Evolutionary conservation across 2,329 filamentous ascomycete species (phyloP).

Genomic region (Trichophyton schoenleinii): DNA sequence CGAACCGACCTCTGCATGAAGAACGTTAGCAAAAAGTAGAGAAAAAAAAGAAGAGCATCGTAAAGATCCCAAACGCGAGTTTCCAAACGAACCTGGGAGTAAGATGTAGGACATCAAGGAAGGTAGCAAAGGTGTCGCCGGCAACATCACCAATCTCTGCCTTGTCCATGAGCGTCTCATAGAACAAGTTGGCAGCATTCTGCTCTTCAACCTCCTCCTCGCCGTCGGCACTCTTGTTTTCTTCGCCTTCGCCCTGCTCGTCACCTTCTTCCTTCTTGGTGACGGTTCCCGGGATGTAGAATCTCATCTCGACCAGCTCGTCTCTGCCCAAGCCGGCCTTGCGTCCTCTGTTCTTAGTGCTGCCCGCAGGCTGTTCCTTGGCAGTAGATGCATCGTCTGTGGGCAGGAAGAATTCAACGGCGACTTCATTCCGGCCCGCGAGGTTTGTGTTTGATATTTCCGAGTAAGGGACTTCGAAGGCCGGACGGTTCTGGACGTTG

Average conservation of each 20-base stretch:
- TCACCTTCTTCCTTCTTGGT: constrained; percentile 54
- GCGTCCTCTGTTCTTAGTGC: constrained; percentile 61
- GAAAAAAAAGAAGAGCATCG: neutral
- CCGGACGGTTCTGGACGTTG: constrained; percentile 90
- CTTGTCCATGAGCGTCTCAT: constrained; percentile 95
- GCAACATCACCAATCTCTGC: constrained; percentile 97
- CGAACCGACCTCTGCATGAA: constrained; percentile 74
- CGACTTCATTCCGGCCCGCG: constrained; percentile 93
- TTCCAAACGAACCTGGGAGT: constrained; percentile 59
- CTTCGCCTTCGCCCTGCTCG: constrained; percentile 51
- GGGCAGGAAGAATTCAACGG: constrained; percentile 79
- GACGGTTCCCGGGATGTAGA: constrained; percentile 89
- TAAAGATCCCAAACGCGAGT: neutral
- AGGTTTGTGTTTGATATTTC: constrained; percentile 97
- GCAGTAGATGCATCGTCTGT: constrained; percentile 57
- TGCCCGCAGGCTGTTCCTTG: constrained; percentile 59
- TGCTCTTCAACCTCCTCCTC: constrained; percentile 54
- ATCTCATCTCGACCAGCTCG: constrained; percentile 95
- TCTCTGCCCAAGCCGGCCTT: constrained; percentile 83
- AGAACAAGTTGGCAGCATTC: constrained; percentile 93
- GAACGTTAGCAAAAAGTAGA: constrained; percentile 16
- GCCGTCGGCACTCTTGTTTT: constrained; percentile 50
- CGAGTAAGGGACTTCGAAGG: constrained; percentile 92
- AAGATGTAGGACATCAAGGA: constrained; percentile 90
- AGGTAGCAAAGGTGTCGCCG: constrained; percentile 96